Evolutionary conservation across 192 early-diverging fungal genomes (phyloP).

Genomic region (Bifiguratus adelaidae): DNA sequence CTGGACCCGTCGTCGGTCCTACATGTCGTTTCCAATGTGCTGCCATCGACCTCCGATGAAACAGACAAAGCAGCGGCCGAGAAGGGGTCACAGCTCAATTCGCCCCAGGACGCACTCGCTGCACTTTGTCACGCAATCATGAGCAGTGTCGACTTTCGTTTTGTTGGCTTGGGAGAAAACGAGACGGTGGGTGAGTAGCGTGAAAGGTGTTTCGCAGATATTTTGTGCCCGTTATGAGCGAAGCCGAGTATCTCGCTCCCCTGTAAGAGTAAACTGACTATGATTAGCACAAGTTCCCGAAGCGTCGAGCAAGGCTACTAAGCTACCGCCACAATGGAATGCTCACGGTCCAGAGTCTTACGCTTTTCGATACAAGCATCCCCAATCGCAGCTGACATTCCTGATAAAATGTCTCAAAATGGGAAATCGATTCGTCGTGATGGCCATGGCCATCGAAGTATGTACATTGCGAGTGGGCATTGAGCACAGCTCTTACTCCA

Average conservation of each 20-base stretch:
- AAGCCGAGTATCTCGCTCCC: neutral
- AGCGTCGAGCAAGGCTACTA: neutral
- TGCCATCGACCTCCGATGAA: too few species aligned
- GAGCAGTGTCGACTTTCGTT: slow-evolving; percentile 47
- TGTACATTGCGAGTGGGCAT: neutral
- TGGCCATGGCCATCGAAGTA: slow-evolving; percentile 58
- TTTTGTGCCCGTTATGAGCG: neutral
- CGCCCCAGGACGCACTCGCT: slow-evolving; percentile 32
- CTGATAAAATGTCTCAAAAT: slow-evolving; percentile 54
- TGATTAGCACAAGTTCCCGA: neutral
- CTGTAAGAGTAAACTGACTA: neutral
- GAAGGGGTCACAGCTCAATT: too few species aligned
- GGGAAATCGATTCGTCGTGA: slow-evolving; percentile 48
- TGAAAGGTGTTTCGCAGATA: neutral
- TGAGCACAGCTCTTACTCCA: neutral
- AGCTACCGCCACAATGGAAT: slow-evolving; percentile 49
- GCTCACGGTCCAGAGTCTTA: slow-evolving; percentile 38
- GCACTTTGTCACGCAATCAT: slow-evolving; percentile 46
- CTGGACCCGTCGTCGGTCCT: too few species aligned
- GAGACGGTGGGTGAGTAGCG: slow-evolving; percentile 16
- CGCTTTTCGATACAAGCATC: slow-evolving; percentile 52
- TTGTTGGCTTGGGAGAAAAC: slow-evolving; percentile 51
- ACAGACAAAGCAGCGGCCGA: too few species aligned
- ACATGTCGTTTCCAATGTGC: too few species aligned
- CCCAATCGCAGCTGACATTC: slow-evolving; percentile 55